Evolutionary conservation across 2,329 filamentous ascomycete genomes (phyloP), one percentile per base, ranked within the genome.

Genomic region (Botrytis medusae): DNA sequence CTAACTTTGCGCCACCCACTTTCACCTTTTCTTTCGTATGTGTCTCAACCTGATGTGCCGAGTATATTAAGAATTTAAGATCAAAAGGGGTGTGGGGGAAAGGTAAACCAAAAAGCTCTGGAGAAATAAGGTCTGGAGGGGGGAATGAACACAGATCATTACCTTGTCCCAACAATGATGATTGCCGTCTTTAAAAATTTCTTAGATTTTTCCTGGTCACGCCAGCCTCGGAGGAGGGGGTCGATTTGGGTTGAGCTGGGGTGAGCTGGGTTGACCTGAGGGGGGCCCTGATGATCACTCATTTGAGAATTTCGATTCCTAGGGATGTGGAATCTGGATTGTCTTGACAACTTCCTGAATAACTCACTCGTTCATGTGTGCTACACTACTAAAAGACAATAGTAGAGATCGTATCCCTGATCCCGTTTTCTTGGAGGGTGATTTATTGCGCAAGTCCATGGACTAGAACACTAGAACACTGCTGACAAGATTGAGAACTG

Each of bases 311-410:
- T 44, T 70, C 40, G 37, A 61, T 61, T n/a, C 18, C 22, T 46
- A 34, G 25, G 40, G 32, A 40, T 46, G 51, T 57, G 64, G 32
- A 25, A 54, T 54, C 48, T 59, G 14, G 51, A 59, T 69, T 61
- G 54, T 70, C 68, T 60, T 70, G 3, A 60, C 54, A 63, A 48
- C 65, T 48, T 61, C 72, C 67, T 72, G 69, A 72, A 68, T 32
- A 8, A 57, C 40, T 46, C 29, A 61, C 34, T 46, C 29, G 40
- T 70, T 46, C 68, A 62, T 70, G 68, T 70, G 29, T 40, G 42
- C 59, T 14, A 59, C 40, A 46, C 67, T 61, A 70, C 40, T 61
- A 42, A 57, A 32, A 69, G 37, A 25, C 68, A 60, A 22, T 61
- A 70, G n/a, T 46, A 70, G n/a, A n/a, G 25, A 46, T 20, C n/a